Conservation (phyloP, 2,329 filamentous ascomycete genomes). For the Trichoderma guizhouense region DNA sequence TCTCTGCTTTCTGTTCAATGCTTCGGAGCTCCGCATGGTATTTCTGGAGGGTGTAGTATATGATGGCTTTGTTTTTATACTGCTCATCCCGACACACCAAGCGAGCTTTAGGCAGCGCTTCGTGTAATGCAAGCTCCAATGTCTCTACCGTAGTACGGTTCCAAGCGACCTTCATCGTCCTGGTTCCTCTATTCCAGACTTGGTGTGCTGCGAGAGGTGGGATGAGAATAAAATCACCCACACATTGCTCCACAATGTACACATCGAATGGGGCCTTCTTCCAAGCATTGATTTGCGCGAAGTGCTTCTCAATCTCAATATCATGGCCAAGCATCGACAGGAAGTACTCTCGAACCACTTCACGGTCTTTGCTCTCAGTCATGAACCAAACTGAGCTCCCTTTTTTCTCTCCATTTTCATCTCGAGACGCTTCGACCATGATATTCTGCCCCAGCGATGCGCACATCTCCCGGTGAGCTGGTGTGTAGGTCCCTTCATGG, state of each 20-base stretch:
- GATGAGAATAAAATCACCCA: conserved; percentile 89
- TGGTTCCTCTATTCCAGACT: conserved; percentile 94
- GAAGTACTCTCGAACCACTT: conserved; percentile 90
- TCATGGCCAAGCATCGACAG: conserved; percentile 90
- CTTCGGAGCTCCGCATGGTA: conserved; percentile 63
- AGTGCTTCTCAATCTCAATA: conserved; percentile 94
- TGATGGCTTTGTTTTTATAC: conserved; percentile 97
- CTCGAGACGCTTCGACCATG: conserved; percentile 87
- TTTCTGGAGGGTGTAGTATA: conserved; percentile 81
- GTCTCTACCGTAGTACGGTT: conserved; percentile 93
- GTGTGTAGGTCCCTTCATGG: conserved; percentile 95
- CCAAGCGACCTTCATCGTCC: conserved; percentile 98
- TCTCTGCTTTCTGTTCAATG: conserved; percentile 48
- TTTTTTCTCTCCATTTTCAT: conserved; percentile 69
- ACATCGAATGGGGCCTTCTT: conserved; percentile 91
- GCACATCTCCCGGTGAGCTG: conserved; percentile 96
- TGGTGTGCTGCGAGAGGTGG: conserved; percentile 93
- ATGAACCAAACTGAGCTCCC: conserved; percentile 98
- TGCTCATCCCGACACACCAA: conserved; percentile 96
- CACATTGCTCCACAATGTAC: conserved; percentile 85
- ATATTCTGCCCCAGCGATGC: conserved; percentile 94
- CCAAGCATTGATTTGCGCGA: conserved; percentile 93
- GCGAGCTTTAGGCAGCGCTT: conserved; percentile 83
- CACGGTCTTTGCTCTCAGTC: conserved; percentile 91
- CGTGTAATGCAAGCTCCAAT: conserved; percentile 76